Base-by-base conservation (phyloP, 257 asterid genomes). In the Solanum ossicruentum region DNA sequence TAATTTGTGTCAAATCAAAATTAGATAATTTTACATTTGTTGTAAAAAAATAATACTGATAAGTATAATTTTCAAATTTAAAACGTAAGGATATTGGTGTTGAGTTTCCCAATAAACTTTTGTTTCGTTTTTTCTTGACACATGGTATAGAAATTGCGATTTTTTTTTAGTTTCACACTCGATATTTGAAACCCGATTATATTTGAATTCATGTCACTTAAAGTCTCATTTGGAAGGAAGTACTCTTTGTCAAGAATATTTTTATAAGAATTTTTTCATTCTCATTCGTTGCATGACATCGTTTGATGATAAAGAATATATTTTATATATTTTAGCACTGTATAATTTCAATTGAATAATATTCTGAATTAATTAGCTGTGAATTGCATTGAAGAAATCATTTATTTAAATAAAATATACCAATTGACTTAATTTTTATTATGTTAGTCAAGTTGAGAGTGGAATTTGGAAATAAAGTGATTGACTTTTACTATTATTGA, bases 311-410 rank as follows among this genome's bases (percentile, higher is more conserved):
- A 3, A 32, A 32, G 45, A 21, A 21, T 75, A 73, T 75, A 21
- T 7, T 23, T 21, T 12, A 72, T 73, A 73, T 75, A 21, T 7
- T 63, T 21, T 12, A 72, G n/a, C 39, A 49, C 2, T 7, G 16
- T 18, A 70, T n/a, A 12, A 47, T 15, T 73, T 45, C 39, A 73
- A 49, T 21, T 49, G 54, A 52, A 75, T 21, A 73, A 75, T 21
- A 21, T 75, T 75, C 43, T 75, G n/a, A 73, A 73, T n/a, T 73
- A 21, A 47, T 73, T n/a, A 7, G 13, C 13, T 73, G 41, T 73
- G 23, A 12, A 36, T 36, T 36, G 6, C 41, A 36, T 36, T 4
- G 1, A 36, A 36, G 41, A 36, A 36, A 36, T 36, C 5, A 36
- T 36, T 36, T 36, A 3, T 9, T 26, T 26, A 13, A 43, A 6